Evolutionary conservation across 257 asterid genomes (phyloP).

Genomic region (Catharanthus roseus): DNA sequence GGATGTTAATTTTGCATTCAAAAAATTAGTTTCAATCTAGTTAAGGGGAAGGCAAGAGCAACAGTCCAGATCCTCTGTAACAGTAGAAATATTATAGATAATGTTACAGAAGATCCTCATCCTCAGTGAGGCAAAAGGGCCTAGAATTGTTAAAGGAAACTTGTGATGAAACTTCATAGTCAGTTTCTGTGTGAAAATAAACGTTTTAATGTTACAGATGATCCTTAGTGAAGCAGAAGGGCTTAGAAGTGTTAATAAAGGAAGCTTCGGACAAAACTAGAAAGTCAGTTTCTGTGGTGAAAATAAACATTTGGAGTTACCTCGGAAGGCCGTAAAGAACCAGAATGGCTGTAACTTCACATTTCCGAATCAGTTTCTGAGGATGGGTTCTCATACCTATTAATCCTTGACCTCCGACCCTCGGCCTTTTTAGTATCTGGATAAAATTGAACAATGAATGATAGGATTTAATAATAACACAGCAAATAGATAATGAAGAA

Average conservation of each 20-base stretch:
- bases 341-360: constrained; percentile 96
- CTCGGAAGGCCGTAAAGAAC: constrained; percentile 96
- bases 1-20: neutral
- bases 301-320: constrained; percentile 25
- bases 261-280: neutral
- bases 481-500: neutral
- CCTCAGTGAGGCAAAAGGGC: too few species aligned
- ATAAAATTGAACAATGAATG: constrained; percentile 5
- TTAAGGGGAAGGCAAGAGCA: neutral
- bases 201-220: too few species aligned
- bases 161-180: too few species aligned
- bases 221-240: too few species aligned
- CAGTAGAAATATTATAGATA: too few species aligned
- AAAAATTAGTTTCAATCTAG: neutral
- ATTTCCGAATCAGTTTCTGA: constrained; percentile 72
- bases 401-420: constrained; percentile 68
- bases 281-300: neutral
- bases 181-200: too few species aligned
- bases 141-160: too few species aligned
- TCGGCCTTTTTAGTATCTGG: constrained; percentile 76
- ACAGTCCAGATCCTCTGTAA: too few species aligned
- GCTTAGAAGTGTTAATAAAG: neutral
- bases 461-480: neutral
- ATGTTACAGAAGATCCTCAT: too few species aligned
- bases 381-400: constrained; percentile 81